Conservation (phyloP, 352 stramenopile species). For the Phytopythium helicoides region DNA sequence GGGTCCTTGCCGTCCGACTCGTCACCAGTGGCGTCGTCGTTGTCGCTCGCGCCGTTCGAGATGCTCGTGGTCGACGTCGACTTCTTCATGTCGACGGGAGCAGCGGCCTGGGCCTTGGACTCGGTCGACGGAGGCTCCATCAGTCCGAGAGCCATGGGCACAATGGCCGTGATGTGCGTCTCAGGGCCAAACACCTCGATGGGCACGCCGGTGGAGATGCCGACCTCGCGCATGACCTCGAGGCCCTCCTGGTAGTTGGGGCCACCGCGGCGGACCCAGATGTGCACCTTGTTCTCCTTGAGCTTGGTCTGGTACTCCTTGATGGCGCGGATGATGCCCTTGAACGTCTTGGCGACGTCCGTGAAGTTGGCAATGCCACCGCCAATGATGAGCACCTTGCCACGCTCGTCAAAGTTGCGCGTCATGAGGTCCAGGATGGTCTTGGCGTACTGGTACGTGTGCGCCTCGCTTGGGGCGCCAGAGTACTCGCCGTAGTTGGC, state of each 20-base stretch:
- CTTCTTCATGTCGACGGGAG: slow-evolving; percentile 18
- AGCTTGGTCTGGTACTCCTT: slow-evolving; percentile 91
- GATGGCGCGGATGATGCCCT: slow-evolving; percentile 95
- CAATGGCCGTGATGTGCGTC: slow-evolving; percentile 94
- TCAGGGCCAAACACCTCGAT: slow-evolving; percentile 96
- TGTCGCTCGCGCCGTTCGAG: slow-evolving; percentile 30
- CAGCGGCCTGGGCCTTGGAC: slow-evolving; percentile 3
- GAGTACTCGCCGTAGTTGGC: slow-evolving; percentile 98
- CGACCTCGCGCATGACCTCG: slow-evolving; percentile 90
- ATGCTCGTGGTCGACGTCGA: slow-evolving; percentile 12
- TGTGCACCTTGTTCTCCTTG: slow-evolving; percentile 87
- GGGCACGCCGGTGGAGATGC: slow-evolving; percentile 85
- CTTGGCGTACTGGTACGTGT: slow-evolving; percentile 97
- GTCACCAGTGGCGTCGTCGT: slow-evolving; percentile 26
- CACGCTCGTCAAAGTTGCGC: slow-evolving; percentile 82
- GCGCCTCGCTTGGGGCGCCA: slow-evolving; percentile 93
- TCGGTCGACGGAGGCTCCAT: slow-evolving; percentile 48
- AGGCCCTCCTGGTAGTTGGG: slow-evolving; percentile 97
- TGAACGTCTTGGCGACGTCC: slow-evolving; percentile 96
- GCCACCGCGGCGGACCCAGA: slow-evolving; percentile 95
- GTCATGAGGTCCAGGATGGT: slow-evolving; percentile 97
- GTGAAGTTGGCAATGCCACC: slow-evolving; percentile 98
- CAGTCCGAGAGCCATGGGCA: slow-evolving; percentile 93
- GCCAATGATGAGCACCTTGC: slow-evolving; percentile 97
- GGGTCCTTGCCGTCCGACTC: slow-evolving; percentile 27